Conservation (phyloP, 2,329 filamentous ascomycete species). For the Pseudogymnoascus sp. region DNA sequence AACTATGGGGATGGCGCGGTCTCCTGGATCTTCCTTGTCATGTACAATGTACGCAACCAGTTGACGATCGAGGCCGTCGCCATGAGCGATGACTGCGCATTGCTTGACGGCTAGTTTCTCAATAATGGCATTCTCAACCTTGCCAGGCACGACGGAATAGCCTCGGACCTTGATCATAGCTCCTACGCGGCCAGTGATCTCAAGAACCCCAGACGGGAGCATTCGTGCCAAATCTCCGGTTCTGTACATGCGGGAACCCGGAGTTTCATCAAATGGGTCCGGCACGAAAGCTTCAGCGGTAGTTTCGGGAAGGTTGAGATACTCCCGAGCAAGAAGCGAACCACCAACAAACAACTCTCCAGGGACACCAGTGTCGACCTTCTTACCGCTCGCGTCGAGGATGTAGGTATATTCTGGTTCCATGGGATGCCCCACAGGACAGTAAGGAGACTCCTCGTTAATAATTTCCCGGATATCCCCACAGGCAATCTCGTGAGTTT, state of each 20-base stretch:
- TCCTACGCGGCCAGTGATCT: slow-evolving; percentile 78
- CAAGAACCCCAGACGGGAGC: slow-evolving; percentile 71
- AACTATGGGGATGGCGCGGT: slow-evolving; percentile 56
- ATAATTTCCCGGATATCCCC: slow-evolving; percentile 66
- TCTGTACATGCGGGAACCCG: slow-evolving; percentile 65
- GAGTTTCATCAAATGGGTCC: slow-evolving; percentile 53
- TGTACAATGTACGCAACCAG: slow-evolving; percentile 69
- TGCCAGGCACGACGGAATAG: slow-evolving; percentile 78
- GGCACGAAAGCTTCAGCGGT: slow-evolving; percentile 65
- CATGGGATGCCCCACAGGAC: slow-evolving; percentile 65
- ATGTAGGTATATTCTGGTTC: slow-evolving; percentile 65
- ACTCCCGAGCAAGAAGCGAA: slow-evolving; percentile 64
- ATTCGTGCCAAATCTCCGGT: slow-evolving; percentile 82
- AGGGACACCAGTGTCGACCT: slow-evolving; percentile 52
- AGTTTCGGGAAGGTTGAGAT: slow-evolving; percentile 71
- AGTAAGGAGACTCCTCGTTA: slow-evolving; percentile 56
- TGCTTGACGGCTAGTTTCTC: slow-evolving; percentile 62
- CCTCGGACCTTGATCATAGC: slow-evolving; percentile 87
- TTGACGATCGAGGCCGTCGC: slow-evolving; percentile 68
- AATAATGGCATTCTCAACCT: slow-evolving; percentile 62
- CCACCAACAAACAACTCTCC: slow-evolving; percentile 74
- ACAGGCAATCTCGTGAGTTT: slow-evolving; percentile 54
- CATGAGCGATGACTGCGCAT: slow-evolving; percentile 66
- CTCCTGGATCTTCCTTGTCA: slow-evolving; percentile 51
- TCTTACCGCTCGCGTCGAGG: slow-evolving; percentile 59